phyloP scores from a whole-genome alignment of 371 early-diverging fungal genomes.

The Circinella minor region DNA sequence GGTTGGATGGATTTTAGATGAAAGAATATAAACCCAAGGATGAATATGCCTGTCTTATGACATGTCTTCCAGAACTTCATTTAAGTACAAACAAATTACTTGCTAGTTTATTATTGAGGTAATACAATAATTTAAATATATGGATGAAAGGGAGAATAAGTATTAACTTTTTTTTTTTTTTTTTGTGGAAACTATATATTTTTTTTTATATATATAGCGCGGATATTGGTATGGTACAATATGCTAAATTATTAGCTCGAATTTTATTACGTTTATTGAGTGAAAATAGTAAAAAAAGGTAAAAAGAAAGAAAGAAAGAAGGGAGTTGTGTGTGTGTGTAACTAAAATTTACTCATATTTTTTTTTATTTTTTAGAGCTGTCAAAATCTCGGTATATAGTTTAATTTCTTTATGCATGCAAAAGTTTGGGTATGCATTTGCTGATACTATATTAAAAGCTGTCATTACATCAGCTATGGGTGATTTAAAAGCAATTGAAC shows the following conservation, averaged over 20 bases:
- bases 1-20: slow-evolving; percentile 17
- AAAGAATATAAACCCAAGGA: slow-evolving; percentile 26
- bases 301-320: neutral
- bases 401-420: slow-evolving; percentile 47
- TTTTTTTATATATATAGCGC: no score
- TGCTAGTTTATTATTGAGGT: slow-evolving; percentile 46
- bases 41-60: slow-evolving; percentile 38
- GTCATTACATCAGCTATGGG: slow-evolving; percentile 17
- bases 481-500: slow-evolving; percentile 5
- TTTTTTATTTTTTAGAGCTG: slow-evolving; percentile 23
- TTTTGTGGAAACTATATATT: no score
- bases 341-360: neutral
- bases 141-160: neutral
- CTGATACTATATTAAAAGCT: slow-evolving; percentile 39
- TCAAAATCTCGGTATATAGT: slow-evolving; percentile 43
- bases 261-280: slow-evolving; percentile 44
- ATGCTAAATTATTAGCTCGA: slow-evolving; percentile 42
- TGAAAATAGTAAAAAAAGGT: slow-evolving; percentile 45
- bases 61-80: slow-evolving; percentile 47
- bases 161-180: neutral
- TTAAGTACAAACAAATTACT: slow-evolving; percentile 44
- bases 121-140: slow-evolving; percentile 5
- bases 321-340: neutral
- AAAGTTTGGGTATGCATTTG: slow-evolving; percentile 49
- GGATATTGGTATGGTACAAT: slow-evolving; percentile 42